A percentile compares a stretch with the other conserved stretches of the same genome.
These are phyloP conservation scores for Moesziomyces antarcticus DNA, from an alignment of 1,284 basidiomycete genomes.

Conservation along the genomic window DNA sequence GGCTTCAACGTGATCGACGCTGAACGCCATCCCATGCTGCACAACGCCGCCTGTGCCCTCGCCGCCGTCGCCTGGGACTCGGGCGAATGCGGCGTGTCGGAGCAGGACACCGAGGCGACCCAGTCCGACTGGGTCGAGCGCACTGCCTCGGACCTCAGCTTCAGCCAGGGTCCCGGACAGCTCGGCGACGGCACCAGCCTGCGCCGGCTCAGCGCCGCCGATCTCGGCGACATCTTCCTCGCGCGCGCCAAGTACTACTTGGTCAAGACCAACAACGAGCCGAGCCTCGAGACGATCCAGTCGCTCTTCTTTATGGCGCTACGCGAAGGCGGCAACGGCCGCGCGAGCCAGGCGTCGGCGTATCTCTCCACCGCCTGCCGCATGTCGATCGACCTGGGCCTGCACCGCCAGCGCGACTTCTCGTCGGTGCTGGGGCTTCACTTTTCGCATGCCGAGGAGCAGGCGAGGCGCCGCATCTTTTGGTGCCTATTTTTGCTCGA, in stretches of 20 bases:
- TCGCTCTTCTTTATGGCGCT: constrained; percentile 56
- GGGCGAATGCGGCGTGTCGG: constrained; percentile 32
- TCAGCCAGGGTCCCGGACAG: constrained; percentile 22
- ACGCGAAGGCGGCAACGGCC: constrained; percentile 52
- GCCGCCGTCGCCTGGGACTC: constrained; percentile 50
- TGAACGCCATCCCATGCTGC: constrained; percentile 50
- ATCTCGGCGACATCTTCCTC: constrained; percentile 50
- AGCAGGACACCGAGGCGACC: constrained; percentile 37
- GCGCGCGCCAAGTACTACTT: constrained; percentile 54
- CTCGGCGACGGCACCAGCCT: constrained; percentile 25
- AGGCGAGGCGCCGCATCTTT: constrained; percentile 47
- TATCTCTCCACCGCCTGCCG: constrained; percentile 50
- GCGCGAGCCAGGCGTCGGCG: constrained; percentile 43
- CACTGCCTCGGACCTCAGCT: constrained; percentile 35
- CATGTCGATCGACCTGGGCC: constrained; percentile 55
- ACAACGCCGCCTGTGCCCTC: constrained; percentile 50
- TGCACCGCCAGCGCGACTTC: constrained; percentile 50
- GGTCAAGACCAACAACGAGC: constrained; percentile 50
- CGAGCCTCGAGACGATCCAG: constrained; percentile 51
- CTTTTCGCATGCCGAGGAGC: constrained; percentile 49
- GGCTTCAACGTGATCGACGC: constrained; percentile 41
- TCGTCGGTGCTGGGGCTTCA: constrained; percentile 35
- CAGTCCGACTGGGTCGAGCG: constrained; percentile 44
- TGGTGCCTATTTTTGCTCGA: constrained; percentile 55
- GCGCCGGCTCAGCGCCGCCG: constrained; percentile 23